Base-by-base conservation (phyloP, 2,329 filamentous ascomycete genomes). In the Phaeomoniella chlamydospora region DNA sequence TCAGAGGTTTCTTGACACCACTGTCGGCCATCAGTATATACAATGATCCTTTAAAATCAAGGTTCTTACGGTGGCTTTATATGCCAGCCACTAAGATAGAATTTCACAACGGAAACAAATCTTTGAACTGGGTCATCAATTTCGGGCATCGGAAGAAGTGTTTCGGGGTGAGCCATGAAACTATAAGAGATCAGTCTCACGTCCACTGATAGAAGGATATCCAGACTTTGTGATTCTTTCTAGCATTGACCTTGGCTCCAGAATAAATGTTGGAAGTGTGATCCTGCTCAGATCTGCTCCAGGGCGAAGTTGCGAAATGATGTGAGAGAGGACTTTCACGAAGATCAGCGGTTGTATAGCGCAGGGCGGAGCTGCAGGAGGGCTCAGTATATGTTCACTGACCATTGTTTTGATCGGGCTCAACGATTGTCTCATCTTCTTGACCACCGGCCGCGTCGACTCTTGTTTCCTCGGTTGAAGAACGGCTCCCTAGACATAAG, bases 111-210 rank as follows among this genome's bases (percentile, higher is more conserved):
- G 11, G 86, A 83, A 18, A 96, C 77, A 53, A 98, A 98, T 55
- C 90, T 76, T 51, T 88, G 68, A 38, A 85, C 66, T 1, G 90
- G 88, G 52, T 98, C 88, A 35, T 96, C 82, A 48, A 94, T 82
- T 33, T 74, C 65, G 31, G 88, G 74, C 58, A 96, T 90, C 19
- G 81, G 79, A 3, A 98, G 74, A 18, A 98, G 77, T 52, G 86
- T 92, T 61, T 98, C 90, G 29, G 90, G 90, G 55, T 98, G 90
- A 49, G 88, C 92, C 90, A 98, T 98, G 69, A 98, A 98, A 67
- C 87, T 94, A 54, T 40, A 36, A 30, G 15, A 32, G 29, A 31
- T 35, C 18, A 48, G 55, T 35, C 49, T 44, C 38, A 18, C 33
- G 18, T 16, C 19, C 16, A 30, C 16, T 34, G 4, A 22, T 10